Percentiles rank a stretch among this genome's conserved stretches.
phyloP scores from a whole-genome alignment of 257 asterid genomes.

The Agastache rugosa region DNA sequence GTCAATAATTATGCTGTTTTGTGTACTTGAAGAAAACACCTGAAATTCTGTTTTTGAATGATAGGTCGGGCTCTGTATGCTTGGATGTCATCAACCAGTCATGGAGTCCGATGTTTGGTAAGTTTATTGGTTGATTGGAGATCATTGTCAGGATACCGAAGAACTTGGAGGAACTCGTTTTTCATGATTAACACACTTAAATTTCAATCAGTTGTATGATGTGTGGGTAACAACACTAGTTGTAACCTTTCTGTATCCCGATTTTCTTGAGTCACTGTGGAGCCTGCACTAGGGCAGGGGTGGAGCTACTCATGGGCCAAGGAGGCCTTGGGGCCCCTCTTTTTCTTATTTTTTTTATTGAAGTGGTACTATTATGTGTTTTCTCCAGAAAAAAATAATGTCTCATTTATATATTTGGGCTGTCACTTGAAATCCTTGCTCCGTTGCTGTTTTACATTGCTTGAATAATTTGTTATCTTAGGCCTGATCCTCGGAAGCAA shows the following conservation, averaged over 20 bases:
- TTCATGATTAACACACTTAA: neutral
- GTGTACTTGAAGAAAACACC: neutral
- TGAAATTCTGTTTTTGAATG: conserved; percentile 26
- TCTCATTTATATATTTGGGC: neutral
- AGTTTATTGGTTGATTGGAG: conserved; percentile 32
- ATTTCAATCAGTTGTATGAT: neutral
- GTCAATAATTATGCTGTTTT: neutral
- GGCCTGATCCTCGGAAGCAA: neutral
- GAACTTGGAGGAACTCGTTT: neutral
- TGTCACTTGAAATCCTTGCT: neutral
- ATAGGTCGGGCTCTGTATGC: conserved; percentile 92
- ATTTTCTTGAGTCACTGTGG: neutral
- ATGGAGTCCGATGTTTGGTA: conserved; percentile 98
- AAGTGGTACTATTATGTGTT: no score
- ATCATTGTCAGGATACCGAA: neutral
- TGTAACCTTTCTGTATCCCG: neutral
- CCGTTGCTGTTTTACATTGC: neutral
- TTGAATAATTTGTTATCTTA: neutral
- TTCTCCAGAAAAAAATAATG: no score
- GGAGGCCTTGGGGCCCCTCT: no score
- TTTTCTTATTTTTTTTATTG: no score
- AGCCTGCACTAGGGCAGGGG: neutral
- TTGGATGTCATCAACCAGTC: conserved; percentile 95
- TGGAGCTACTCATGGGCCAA: no score
- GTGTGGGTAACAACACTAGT: neutral